A percentile compares a stretch with the other conserved stretches of the same genome.
Conservation (phyloP, 225 moss, liverwort and hornwort genomes). For the Bryoerythrophyllum caledonicum region DNA sequence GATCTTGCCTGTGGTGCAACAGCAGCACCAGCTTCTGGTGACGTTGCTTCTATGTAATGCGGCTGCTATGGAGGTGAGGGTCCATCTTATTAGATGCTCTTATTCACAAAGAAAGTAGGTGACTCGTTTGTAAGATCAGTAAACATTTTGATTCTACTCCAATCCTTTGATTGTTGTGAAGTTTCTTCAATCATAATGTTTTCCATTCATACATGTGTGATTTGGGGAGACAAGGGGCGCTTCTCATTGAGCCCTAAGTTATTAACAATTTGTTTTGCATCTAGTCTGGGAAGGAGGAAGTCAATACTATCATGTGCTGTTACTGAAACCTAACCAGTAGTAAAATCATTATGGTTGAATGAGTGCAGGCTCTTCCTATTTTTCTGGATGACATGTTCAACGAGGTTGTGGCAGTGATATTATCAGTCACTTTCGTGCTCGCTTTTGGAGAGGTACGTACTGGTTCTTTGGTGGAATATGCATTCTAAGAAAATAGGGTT, state of each 20-base stretch:
- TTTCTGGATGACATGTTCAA: slow-evolving; percentile 58
- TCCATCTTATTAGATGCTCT: background rate
- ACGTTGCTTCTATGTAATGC: slow-evolving; percentile 89
- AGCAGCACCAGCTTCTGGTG: slow-evolving; percentile 85
- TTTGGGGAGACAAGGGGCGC: no score
- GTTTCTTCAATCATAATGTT: no score
- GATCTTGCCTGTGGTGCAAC: slow-evolving; percentile 66
- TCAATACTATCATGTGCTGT: background rate
- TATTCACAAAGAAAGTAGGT: no score
- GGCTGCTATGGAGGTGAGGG: slow-evolving; percentile 80
- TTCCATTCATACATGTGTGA: no score
- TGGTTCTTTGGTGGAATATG: background rate
- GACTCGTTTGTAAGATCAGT: no score
- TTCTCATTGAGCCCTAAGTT: no score
- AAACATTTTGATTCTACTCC: no score
- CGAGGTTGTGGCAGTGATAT: slow-evolving; percentile 50
- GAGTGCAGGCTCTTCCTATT: slow-evolving; percentile 53
- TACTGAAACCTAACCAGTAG: background rate
- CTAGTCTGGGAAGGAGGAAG: background rate
- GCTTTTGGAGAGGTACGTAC: slow-evolving; percentile 45
- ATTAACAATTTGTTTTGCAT: no score
- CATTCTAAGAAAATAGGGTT: background rate
- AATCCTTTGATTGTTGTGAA: no score
- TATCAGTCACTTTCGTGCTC: slow-evolving; percentile 66
- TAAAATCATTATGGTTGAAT: background rate